Evolutionary conservation across 345 rosid species (phyloP), one percentile per base, ranked within the genome.

Genomic region (Nephelium lappaceum): DNA sequence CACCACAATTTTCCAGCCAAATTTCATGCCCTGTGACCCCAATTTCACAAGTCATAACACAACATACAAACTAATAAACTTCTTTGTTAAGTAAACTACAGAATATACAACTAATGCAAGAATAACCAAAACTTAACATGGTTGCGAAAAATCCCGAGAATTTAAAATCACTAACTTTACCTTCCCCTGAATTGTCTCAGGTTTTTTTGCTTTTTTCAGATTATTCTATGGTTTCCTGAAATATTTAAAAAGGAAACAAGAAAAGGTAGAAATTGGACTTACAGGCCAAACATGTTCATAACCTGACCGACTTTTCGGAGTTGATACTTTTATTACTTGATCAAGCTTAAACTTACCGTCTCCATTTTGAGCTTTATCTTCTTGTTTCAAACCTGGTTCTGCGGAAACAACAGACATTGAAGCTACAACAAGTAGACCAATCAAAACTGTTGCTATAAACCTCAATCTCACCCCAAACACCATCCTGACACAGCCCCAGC

Each of bases 1-100:
- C 65, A 86, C 82, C 57, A 81, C 88, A 62, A 86, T 81, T 83
- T 42, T 71, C 89, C 91, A 86, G 11, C 85, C 80, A 77, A 84
- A 79, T 71, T 71, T 70, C 63, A 88, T 53, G 0, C 74, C 81
- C 91, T 88, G 73, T 31, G 60, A 69, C 43, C 6, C 23, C 67
- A 58, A 15, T 67, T 51, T 81, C 65, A 57, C 41, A 66, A 24
- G 42, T 73, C 57, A 23, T 60, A 60, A 43, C 0, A 39, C 24
- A 25, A 16, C 24, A 16, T 2, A 16, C 58, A 53, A n/a, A 53
- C n/a, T 16, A 5, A 51, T 6, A 53, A 53, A 53, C 8, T 51
- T 51, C 57, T 51, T 4, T 51, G 57, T 8, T 10, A 10, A 45
- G 49, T 45, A 45, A 45, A 45, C 49, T 45, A 45, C 49, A 45